These are phyloP conservation scores for Taphrina wiesneri DNA, from an alignment of 1,139 yeast genomes.

Conservation along the genomic window DNA sequence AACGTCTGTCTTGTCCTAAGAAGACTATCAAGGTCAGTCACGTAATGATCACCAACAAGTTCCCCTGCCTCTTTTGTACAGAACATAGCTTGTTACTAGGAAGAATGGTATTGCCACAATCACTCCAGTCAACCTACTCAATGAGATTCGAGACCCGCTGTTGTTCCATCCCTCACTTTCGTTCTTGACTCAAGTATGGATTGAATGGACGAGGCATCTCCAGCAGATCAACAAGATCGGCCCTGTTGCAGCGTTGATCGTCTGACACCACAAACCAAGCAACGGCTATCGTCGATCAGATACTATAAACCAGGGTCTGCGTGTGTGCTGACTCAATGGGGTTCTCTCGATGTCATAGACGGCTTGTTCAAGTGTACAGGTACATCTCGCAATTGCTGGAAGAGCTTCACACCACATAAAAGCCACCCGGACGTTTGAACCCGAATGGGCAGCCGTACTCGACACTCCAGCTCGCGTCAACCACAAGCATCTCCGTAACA, in stretches of 20 bases:
- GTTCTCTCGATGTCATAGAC: not conserved
- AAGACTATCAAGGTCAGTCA: not conserved
- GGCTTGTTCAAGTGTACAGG: no score
- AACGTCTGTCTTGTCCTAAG: slow-evolving; percentile 9
- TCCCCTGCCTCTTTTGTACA: slow-evolving; percentile 21
- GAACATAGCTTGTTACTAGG: slow-evolving; percentile 29
- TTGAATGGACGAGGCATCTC: not conserved
- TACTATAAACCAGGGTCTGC: no score
- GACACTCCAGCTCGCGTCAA: not conserved
- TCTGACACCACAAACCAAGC: no score
- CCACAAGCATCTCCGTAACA: no score
- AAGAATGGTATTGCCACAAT: slow-evolving; percentile 34
- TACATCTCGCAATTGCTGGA: not conserved
- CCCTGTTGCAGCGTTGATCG: not conserved
- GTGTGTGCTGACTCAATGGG: not conserved
- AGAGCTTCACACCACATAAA: not conserved
- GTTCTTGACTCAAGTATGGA: slow-evolving; percentile 6
- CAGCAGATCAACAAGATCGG: not conserved
- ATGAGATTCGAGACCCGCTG: not conserved
- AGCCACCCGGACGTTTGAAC: not conserved
- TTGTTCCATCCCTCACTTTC: not conserved
- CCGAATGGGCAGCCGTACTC: not conserved
- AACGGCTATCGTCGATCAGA: no score
- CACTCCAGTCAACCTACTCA: slow-evolving; percentile 23
- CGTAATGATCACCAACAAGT: not conserved